A percentile compares a stretch with the other conserved stretches of the same genome.
Evolutionary conservation across 108 stramenopile species (phyloP).

Genomic region (Skeletonema marinoi): DNA sequence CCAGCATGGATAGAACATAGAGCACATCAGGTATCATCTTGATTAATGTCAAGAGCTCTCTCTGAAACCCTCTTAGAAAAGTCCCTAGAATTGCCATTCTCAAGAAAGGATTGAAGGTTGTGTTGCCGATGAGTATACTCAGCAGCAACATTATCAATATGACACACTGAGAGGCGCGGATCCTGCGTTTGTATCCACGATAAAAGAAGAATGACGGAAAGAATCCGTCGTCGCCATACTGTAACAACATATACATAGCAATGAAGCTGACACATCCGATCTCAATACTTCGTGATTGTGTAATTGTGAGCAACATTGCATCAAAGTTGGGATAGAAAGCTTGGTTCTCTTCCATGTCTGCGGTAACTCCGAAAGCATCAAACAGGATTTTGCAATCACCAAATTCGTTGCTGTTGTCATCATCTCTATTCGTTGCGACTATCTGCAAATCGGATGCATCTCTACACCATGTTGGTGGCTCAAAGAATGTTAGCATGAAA

Average conservation of each 20-base stretch:
- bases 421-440: conserved; percentile 15
- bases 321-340: conserved; percentile 65
- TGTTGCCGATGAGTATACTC: conserved; percentile 16
- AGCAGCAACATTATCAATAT: conserved; percentile 17
- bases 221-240: conserved; percentile 64
- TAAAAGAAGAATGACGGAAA: conserved; percentile 49
- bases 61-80: conserved; percentile 46
- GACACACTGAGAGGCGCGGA: conserved; percentile 14
- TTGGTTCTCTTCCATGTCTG: conserved; percentile 26
- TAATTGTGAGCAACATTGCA: conserved; percentile 50
- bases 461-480: conserved; percentile 82
- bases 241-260: conserved; percentile 32
- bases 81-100: conserved; percentile 55
- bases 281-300: conserved; percentile 50
- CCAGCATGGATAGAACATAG: conserved; percentile 48
- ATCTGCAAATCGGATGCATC: conserved; percentile 19
- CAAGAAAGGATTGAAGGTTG: conserved; percentile 50
- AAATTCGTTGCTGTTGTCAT: conserved; percentile 7
- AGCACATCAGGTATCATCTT: conserved; percentile 58
- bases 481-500: conserved; percentile 64
- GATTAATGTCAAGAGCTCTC: conserved; percentile 48
- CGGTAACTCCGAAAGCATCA: conserved; percentile 32
- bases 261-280: conserved; percentile 45
- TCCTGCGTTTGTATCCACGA: conserved; percentile 19
- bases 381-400: conserved; percentile 46